Percentiles rank a stretch among this genome's conserved stretches.
phyloP scores from a whole-genome alignment of 257 asterid species.

The Nicotiana otophora region DNA sequence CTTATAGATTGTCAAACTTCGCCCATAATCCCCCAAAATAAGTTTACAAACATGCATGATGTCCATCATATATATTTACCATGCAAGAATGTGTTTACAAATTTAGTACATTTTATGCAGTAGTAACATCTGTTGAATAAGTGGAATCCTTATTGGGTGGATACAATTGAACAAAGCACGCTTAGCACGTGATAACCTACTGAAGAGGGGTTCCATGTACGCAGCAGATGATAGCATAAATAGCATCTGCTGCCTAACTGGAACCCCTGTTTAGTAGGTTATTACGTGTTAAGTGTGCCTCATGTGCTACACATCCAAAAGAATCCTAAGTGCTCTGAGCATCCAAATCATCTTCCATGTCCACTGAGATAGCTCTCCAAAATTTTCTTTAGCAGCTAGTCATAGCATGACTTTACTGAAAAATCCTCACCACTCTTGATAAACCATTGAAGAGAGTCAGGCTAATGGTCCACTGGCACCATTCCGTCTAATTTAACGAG shows the following conservation, averaged over 20 bases:
- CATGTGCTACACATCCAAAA: not conserved
- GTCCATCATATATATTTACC: not conserved
- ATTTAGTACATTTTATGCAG: not conserved
- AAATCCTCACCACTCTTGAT: not conserved
- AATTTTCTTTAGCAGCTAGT: not conserved
- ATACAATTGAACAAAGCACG: not conserved
- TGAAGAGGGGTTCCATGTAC: too few species aligned
- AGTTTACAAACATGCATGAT: not conserved
- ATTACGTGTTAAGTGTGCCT: not conserved
- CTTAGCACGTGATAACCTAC: too few species aligned
- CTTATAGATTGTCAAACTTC: not conserved
- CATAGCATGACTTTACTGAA: not conserved
- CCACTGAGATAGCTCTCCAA: not conserved
- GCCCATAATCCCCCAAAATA: not conserved
- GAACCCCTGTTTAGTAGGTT: not conserved
- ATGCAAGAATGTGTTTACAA: not conserved
- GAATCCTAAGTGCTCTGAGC: not conserved
- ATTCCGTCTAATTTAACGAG: not conserved
- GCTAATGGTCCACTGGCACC: not conserved
- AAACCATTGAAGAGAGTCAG: not conserved
- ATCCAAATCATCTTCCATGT: not conserved
- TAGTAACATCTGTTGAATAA: not conserved
- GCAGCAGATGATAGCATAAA: too few species aligned
- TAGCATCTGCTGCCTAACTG: not conserved
- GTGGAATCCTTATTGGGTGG: not conserved